A percentile compares a stretch with the other conserved stretches of the same genome.
Conservation (phyloP, 345 rosid genomes). For the Populus deltoides region DNA sequence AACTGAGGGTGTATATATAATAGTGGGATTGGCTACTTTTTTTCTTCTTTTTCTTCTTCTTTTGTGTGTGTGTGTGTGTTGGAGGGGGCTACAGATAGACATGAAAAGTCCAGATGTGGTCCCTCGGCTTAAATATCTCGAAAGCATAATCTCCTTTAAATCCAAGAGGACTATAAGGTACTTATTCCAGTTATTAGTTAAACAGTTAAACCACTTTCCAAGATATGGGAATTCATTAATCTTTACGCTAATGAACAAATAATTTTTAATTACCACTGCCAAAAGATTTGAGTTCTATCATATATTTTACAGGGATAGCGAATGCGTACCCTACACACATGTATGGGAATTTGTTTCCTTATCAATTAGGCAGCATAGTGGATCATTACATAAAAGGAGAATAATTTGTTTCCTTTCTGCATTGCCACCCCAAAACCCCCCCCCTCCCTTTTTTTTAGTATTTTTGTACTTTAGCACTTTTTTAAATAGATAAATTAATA, state of each 20-base stretch:
- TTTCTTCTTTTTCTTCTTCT: neutral
- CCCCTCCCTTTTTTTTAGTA: accelerated
- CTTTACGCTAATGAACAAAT: neutral
- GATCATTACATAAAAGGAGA: neutral
- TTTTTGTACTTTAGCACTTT: no score
- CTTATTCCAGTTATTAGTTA: neutral
- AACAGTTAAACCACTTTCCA: neutral
- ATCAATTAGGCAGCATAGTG: slow-evolving; percentile 17
- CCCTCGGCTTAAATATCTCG: slow-evolving; percentile 23
- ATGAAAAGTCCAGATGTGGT: slow-evolving; percentile 27
- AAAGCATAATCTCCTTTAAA: slow-evolving; percentile 24
- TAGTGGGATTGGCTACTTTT: neutral
- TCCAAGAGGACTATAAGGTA: neutral
- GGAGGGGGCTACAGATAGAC: slow-evolving; percentile 27
- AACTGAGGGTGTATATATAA: slow-evolving; percentile 25
- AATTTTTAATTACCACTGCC: neutral
- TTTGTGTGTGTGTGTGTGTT: neutral
- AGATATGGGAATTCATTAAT: slow-evolving; percentile 1
- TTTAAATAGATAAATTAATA: no score
- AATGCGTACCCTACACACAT: neutral
- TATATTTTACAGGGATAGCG: neutral
- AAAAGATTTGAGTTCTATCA: neutral
- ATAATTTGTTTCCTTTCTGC: neutral
- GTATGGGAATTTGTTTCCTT: neutral
- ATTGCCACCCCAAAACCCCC: no score